These are phyloP conservation scores for Lichtheimia ramosa DNA, from an alignment of 371 early-diverging fungal genomes.

Conservation along the genomic window DNA sequence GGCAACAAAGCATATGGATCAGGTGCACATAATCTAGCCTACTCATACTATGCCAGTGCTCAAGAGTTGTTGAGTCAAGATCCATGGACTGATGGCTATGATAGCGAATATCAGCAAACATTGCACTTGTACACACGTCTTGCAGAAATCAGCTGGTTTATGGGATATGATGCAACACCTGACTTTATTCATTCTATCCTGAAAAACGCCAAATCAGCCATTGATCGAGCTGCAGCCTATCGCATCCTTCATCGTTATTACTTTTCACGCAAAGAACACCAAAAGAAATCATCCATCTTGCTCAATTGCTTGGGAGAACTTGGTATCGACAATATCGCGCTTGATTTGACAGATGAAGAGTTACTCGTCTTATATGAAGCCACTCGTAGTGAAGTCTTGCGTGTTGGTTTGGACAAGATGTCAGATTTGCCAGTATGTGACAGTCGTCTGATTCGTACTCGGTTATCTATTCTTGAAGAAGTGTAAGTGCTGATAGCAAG, in stretches of 20 bases:
- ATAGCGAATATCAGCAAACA: constrained; percentile 40
- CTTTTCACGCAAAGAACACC: constrained; percentile 32
- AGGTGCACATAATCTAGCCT: constrained; percentile 43
- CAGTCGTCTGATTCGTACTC: constrained; percentile 36
- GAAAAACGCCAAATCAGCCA: constrained; percentile 32
- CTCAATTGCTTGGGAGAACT: constrained; percentile 41
- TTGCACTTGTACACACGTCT: constrained; percentile 42
- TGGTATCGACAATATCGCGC: constrained; percentile 31
- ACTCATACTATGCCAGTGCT: constrained; percentile 37
- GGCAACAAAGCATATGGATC: constrained; percentile 46
- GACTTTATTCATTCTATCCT: constrained; percentile 30
- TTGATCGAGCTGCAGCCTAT: constrained; percentile 49
- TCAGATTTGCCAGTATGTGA: constrained; percentile 38
- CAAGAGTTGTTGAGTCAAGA: constrained; percentile 24
- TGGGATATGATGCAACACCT: constrained; percentile 30
- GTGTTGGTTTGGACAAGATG: constrained; percentile 31
- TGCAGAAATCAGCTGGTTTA: constrained; percentile 46
- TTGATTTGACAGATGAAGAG: constrained; percentile 24
- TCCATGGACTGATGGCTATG: constrained; percentile 44
- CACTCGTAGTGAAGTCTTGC: constrained; percentile 30
- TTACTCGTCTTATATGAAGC: constrained; percentile 25
- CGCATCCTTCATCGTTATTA: constrained; percentile 40
- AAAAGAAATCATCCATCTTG: constrained; percentile 31
- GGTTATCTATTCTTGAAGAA: constrained; percentile 43
- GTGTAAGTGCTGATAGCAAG: constrained; percentile 11